These are phyloP conservation scores for Colletotrichum aenigma DNA, from an alignment of 2,329 filamentous ascomycete species.

Conservation along the genomic window DNA sequence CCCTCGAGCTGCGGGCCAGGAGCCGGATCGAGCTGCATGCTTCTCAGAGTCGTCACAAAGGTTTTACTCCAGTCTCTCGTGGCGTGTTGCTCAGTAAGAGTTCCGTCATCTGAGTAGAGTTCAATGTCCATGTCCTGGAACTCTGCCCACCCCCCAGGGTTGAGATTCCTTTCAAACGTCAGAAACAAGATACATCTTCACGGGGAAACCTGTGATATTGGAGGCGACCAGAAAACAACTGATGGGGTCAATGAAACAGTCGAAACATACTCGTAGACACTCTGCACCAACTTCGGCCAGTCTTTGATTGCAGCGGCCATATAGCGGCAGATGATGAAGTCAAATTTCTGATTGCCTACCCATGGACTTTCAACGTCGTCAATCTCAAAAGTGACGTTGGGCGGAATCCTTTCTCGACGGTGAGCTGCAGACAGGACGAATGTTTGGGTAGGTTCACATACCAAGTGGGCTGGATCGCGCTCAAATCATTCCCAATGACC, in stretches of 20 bases:
- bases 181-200: not conserved
- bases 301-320: slow-evolving; percentile 35
- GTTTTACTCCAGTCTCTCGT: slow-evolving; percentile 18
- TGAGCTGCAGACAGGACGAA: no score
- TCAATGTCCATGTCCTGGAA: slow-evolving; percentile 25
- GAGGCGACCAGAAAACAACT: not conserved
- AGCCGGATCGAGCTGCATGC: not conserved
- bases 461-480: slow-evolving; percentile 33
- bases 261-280: slow-evolving; percentile 24
- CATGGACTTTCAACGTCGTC: slow-evolving; percentile 37
- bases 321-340: slow-evolving; percentile 40
- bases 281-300: slow-evolving; percentile 28
- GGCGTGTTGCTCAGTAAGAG: slow-evolving; percentile 8
- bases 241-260: no score
- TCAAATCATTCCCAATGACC: slow-evolving; percentile 32
- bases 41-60: slow-evolving; percentile 31
- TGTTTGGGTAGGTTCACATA: not conserved
- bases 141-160: slow-evolving; percentile 36
- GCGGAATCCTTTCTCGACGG: slow-evolving; percentile 25
- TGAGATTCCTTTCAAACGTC: slow-evolving; percentile 27
- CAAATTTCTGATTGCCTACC: slow-evolving; percentile 27
- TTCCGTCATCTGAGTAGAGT: slow-evolving; percentile 25
- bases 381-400: slow-evolving; percentile 39
- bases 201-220: no score
- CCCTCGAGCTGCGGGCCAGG: slow-evolving; percentile 25